Evolutionary conservation across 768 basidiomycete genomes (phyloP).

Genomic region (Podaxis sp.): DNA sequence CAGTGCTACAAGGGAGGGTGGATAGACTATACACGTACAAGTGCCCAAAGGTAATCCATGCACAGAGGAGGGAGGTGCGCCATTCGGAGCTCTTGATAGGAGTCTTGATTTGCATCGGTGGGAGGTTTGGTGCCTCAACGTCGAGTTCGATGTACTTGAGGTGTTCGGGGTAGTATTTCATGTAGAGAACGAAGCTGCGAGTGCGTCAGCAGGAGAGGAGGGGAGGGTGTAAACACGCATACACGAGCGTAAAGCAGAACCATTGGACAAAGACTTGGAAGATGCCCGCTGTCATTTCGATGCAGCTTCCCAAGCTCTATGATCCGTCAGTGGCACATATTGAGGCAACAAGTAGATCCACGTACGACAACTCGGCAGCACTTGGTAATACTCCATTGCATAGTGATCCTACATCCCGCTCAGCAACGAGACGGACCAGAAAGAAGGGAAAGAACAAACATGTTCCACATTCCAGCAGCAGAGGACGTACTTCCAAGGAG

Average conservation of each 20-base stretch:
- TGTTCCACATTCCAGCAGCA: constrained; percentile 82
- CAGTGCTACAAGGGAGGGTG: not conserved
- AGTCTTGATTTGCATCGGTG: constrained; percentile 43
- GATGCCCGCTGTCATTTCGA: constrained; percentile 80
- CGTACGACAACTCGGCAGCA: constrained; percentile 82
- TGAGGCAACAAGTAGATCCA: constrained; percentile 12
- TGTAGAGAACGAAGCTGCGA: constrained; percentile 80
- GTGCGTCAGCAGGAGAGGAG: not conserved
- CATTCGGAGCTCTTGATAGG: constrained; percentile 65
- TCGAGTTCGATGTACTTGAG: constrained; percentile 57
- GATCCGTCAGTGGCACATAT: not conserved
- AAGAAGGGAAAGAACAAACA: constrained; percentile 39
- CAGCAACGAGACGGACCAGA: constrained; percentile 2
- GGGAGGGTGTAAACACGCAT: constrained; percentile 57
- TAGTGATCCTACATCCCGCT: constrained; percentile 57
- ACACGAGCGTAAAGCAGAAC: constrained; percentile 85
- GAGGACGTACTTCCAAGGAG: constrained; percentile 85
- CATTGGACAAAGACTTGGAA: constrained; percentile 83
- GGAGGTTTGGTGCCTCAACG: constrained; percentile 27
- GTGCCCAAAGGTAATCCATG: constrained; percentile 70
- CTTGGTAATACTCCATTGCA: constrained; percentile 80
- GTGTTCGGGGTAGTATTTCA: constrained; percentile 87
- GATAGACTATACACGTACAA: constrained; percentile 53
- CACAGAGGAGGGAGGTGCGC: constrained; percentile 73
- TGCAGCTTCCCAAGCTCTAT: constrained; percentile 68